These are phyloP conservation scores for Sphaerobolus stellatus DNA, from an alignment of 1,284 basidiomycete species.

Conservation along the genomic window DNA sequence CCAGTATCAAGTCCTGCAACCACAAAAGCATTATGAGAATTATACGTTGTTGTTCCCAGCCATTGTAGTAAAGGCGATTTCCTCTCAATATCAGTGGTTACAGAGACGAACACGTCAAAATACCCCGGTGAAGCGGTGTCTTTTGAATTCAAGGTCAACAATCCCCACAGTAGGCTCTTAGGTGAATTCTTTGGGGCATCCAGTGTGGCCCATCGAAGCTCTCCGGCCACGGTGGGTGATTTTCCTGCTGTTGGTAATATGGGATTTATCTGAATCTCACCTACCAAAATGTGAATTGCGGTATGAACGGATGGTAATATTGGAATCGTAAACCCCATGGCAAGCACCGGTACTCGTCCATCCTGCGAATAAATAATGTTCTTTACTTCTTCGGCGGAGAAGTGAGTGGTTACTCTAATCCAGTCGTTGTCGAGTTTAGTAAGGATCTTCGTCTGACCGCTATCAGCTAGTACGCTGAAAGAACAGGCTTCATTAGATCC, in stretches of 20 bases:
- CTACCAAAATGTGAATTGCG: neutral
- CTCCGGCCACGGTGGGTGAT: neutral
- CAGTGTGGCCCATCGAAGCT: neutral
- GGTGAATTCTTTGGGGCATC: neutral
- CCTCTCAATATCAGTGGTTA: neutral
- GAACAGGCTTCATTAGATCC: too few species aligned
- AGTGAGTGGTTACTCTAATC: neutral
- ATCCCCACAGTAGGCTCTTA: constrained; percentile 1
- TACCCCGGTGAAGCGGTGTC: neutral
- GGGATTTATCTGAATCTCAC: neutral
- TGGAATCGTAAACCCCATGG: neutral
- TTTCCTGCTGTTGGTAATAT: neutral
- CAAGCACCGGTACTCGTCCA: too few species aligned
- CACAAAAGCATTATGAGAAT: neutral
- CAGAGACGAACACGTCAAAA: constrained; percentile 5
- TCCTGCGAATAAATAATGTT: neutral
- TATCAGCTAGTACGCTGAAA: too few species aligned
- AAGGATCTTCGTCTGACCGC: too few species aligned
- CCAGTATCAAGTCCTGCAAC: constrained; percentile 12
- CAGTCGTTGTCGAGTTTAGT: too few species aligned
- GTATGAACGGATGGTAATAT: neutral
- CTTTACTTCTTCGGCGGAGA: neutral
- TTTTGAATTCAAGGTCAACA: constrained; percentile 1
- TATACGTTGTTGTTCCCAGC: constrained; percentile 7
- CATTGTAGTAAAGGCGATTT: neutral